phyloP scores from a whole-genome alignment of 768 basidiomycete species.

The Suillus clintonianus region DNA sequence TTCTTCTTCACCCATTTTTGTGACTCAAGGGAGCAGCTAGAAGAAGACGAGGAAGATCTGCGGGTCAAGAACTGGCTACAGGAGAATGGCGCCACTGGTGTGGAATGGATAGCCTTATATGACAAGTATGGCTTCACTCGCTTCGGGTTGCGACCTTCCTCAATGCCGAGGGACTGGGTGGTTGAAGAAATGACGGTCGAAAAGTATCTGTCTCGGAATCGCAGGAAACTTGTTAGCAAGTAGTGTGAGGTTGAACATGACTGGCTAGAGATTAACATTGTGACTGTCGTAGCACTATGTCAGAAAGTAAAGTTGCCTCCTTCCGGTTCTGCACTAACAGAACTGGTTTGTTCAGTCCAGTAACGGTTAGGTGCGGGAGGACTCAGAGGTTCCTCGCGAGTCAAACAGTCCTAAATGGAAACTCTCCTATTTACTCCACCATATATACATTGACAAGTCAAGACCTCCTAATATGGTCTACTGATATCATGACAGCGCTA shows the following conservation, averaged over 20 bases:
- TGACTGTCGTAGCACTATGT: too few species aligned
- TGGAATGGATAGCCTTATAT: not conserved
- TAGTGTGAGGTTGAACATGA: too few species aligned
- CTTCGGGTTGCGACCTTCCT: not conserved
- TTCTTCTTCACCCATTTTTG: not conserved
- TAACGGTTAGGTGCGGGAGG: too few species aligned
- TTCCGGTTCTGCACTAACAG: too few species aligned
- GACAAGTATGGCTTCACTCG: not conserved
- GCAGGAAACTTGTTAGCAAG: not conserved
- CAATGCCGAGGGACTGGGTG: not conserved
- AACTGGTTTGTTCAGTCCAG: too few species aligned
- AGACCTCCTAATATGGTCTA: not conserved
- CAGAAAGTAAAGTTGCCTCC: too few species aligned
- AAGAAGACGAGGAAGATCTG: not conserved
- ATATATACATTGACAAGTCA: not conserved
- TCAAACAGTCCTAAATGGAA: not conserved
- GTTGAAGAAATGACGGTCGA: not conserved
- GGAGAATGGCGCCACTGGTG: not conserved
- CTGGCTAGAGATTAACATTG: too few species aligned
- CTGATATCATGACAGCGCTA: not conserved
- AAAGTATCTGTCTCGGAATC: not conserved
- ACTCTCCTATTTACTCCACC: not conserved
- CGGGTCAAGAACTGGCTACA: not conserved
- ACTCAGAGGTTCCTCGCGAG: too few species aligned
- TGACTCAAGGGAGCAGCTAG: too few species aligned